Evolutionary conservation across 2,329 filamentous ascomycete genomes (phyloP).

Genomic region (Helicocarpus griseus): DNA sequence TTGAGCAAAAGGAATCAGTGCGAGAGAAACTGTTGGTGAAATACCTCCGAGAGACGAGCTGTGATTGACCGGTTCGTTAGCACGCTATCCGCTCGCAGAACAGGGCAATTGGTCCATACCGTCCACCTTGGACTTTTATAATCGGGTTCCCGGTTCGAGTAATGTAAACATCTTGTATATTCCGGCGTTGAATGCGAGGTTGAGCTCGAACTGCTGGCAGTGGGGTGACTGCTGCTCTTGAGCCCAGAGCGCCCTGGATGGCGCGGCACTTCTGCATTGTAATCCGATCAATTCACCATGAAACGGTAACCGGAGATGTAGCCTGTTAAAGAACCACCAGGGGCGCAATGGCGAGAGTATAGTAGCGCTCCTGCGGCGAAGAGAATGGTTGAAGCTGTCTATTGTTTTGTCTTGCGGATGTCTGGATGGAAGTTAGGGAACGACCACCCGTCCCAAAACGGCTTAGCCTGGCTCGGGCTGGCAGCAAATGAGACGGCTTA

Average conservation of each 20-base stretch:
- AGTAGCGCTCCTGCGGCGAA: background rate
- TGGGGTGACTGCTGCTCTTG: constrained; percentile 28
- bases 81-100: constrained; percentile 10
- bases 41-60: constrained; percentile 83
- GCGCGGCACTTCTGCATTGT: constrained; percentile 39
- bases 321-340: constrained; percentile 3
- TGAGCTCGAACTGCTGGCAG: constrained; percentile 22
- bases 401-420: constrained; percentile 9
- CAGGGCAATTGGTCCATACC: constrained; percentile 47
- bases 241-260: constrained; percentile 32
- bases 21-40: constrained; percentile 14
- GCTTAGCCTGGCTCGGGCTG: background rate
- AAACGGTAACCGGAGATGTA: constrained; percentile 20
- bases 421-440: background rate
- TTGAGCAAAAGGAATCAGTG: constrained; percentile 19
- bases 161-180: constrained; percentile 74
- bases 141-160: constrained; percentile 95
- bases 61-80: constrained; percentile 16
- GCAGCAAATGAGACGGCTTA: background rate
- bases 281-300: constrained; percentile 19
- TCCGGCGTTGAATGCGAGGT: constrained; percentile 38
- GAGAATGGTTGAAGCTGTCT: constrained; percentile 19
- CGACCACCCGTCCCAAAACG: background rate
- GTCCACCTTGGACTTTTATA: constrained; percentile 76
- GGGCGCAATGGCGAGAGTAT: background rate